Base-by-base conservation (phyloP, 148 eudicot genomes). In the Chenopodium quinoa region DNA sequence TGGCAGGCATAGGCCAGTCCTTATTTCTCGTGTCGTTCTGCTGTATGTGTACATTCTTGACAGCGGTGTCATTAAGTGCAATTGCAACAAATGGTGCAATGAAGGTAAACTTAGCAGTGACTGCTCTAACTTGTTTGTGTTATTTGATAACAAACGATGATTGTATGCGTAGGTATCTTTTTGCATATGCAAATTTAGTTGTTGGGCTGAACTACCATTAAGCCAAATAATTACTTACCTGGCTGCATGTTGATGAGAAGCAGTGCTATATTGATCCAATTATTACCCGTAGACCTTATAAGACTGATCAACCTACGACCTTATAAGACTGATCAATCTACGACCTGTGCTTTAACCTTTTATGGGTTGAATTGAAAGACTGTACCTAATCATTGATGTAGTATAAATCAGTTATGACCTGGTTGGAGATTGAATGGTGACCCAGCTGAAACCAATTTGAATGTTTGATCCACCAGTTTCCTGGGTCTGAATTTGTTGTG, bases 41-140 rank as follows among this genome's bases (percentile, higher is more conserved):
- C 86, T 95, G 98, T 77, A 78, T 86, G 78, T 96, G 99, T 85
- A 96, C 99, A 25, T 92, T 96, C 91, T 88, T 96, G 91, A 96
- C 99, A 32, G 81, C 98, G 71, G 84, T 96, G 78, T 96, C 99
- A 54, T 82, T 96, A 87, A 96, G 99, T 89, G 99, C 99, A 75
- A 96, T 96, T 69, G 98, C 99, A 76, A 93, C 99, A 68, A 96
- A 96, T 92, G 99, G 99, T 78, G 99, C 99, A 80, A 96, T 96
- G 99, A 96, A 96, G 98, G 99, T 96, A 88, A 73, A 60, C 23
- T 74, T 37, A 47, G 52, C 80, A 31, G 12, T 44, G 7, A 23
- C 29, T 46, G 40, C 37, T 62, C 7, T 27, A 50, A 29, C 25
- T 16, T 11, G 22, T 44, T 10, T 29, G 2, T 34, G 17, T 40